Base-by-base conservation (phyloP, 179 eudicot genomes). In the Monotropa hypopitys region DNA sequence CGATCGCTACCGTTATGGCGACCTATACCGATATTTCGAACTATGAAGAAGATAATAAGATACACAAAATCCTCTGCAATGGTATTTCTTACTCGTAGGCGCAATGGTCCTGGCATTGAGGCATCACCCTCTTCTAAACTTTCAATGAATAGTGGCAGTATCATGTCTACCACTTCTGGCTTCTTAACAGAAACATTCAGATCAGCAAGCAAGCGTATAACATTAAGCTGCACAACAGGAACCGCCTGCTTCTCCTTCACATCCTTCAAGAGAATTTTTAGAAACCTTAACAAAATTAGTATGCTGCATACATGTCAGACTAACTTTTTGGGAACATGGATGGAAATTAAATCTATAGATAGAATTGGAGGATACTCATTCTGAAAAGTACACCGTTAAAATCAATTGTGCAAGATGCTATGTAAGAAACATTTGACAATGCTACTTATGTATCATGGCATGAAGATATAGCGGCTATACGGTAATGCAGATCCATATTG, bases 41-140 rank as follows among this genome's bases (percentile, higher is more conserved):
- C 51, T 38, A 38, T 38, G 40, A 38, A 38, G 40, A 5, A 38
- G 40, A 38, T 38, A 38, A 47, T 47, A 18, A 30, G 40, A 74
- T 46, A 68, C 35, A 76, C 35, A 16, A 30, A 77, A 65, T 61
- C 73, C 42, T 56, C 18, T 70, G 33, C 50, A 33, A 11, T 7
- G 77, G 35, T 73, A 61, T 76, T 59, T 57, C 97, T 76, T 88
- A 96, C 99, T 79, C 90, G 90, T 72, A 96, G 90, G 72, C 99
- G 88, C 84, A 96, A 85, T 82, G 86, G 72, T 78, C 98, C 90
- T 79, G 99, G 94, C 73, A 84, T 83, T 76, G 94, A 93, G 82
- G 97, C 99, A 84, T 90, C 96, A 75, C 98, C 98, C 86, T 96
- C 99, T 87, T 91, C 99, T 72, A 96, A 82, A 85, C 96, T 88